Evolutionary conservation across 306 rosid species (phyloP), one percentile per base, ranked within the genome.

Genomic region (Pyrus pyrifolia): DNA sequence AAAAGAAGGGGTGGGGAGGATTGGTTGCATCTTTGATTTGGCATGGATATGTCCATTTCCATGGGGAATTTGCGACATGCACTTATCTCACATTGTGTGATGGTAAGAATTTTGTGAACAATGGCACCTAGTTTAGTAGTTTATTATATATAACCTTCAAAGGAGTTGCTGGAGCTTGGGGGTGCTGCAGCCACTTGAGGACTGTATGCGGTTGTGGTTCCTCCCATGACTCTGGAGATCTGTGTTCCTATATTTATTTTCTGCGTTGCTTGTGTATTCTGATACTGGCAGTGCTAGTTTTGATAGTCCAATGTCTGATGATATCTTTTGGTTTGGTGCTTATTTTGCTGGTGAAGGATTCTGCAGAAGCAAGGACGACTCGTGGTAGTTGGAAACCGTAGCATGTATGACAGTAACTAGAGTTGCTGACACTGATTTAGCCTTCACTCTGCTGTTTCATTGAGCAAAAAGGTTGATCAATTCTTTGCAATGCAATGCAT

Each of bases 301-400:
- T 23, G 6, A 12, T 6, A 55, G 49, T 57, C 11, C 67, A 35
- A 72, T 72, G 67, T 33, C 53, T 55, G 52, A 57, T 72, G 53
- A 72, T 13, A 33, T n/a, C 22, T 55, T 57, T 65, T 71, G 29
- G 11, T 71, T 22, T 51, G 46, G 45, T 53, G 64, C 14, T 71
- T 49, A n/a, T 49, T 71, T 71, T 72, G 19, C 38, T 72, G 22
- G 51, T 72, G 23, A 55, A 72, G 76, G 66, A 52, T 55, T 72
- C 33, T 55, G n/a, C 33, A 55, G 66, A 35, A n/a, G 76, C 67
- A 14, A 57, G 67, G 15, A 31, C 33, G 66, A 22, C 52, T 5
- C 35, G 22, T 14, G 66, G n/a, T 72, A 6, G 66, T 31, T 42
- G 8, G 76, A 51, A 72, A 71, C 13, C 4, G 67, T 35, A 57